A percentile compares a stretch with the other conserved stretches of the same genome.
Evolutionary conservation across 306 rosid species (phyloP).

Genomic region (Acacia melanoxylon): DNA sequence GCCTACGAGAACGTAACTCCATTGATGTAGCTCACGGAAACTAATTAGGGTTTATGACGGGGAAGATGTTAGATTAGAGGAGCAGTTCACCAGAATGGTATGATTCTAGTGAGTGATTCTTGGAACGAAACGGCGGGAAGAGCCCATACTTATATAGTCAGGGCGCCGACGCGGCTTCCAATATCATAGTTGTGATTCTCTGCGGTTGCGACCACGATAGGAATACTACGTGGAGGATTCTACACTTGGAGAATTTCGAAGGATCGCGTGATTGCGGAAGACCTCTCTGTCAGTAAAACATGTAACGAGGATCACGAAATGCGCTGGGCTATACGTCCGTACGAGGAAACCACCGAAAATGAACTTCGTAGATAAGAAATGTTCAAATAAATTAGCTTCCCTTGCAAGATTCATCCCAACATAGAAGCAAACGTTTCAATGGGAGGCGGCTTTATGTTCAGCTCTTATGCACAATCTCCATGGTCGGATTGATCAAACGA

Average conservation of each 20-base stretch:
- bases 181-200: neutral
- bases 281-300: neutral
- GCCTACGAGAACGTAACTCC: constrained; percentile 62
- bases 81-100: neutral
- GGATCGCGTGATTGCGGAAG: neutral
- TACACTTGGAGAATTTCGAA: neutral
- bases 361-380: neutral
- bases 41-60: constrained; percentile 28
- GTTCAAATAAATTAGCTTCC: neutral
- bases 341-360: neutral
- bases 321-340: neutral
- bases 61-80: constrained; percentile 2
- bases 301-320: neutral
- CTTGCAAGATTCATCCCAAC: neutral
- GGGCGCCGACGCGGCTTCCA: neutral
- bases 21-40: constrained; percentile 19
- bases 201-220: constrained; percentile 8
- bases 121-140: constrained; percentile 51
- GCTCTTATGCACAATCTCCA: neutral
- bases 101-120: neutral
- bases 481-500: neutral
- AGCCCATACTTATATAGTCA: neutral
- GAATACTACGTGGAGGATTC: neutral
- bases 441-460: neutral
- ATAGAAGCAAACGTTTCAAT: neutral